Base-by-base conservation (phyloP, 129 eudicot species). In the Mikania micrantha region DNA sequence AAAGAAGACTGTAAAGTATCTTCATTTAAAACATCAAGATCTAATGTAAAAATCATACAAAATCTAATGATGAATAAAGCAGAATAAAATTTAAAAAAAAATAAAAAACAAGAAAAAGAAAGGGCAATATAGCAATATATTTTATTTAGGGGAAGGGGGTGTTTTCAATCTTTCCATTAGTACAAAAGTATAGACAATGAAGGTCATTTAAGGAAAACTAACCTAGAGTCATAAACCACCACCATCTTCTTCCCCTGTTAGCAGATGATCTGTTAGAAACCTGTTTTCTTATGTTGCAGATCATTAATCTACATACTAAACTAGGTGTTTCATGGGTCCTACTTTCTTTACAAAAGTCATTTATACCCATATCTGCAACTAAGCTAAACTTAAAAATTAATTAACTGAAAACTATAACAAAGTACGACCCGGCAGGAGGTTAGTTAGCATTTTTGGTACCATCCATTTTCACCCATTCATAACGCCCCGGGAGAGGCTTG, bases 401-500 rank as follows among this genome's bases (percentile, higher is more conserved):
- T 58, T 24, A 78, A 68, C 50, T 25, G 47, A 64, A 34, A 71
- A 27, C 28, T 38, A 56, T 20, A 60, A 60, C 36, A 41, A 36
- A 54, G 34, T 66, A 17, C 27, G 15, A 10, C 66, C 63, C 63
- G 66, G 38, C 60, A 12, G 22, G 9, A 36, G 62, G 52, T 63
- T 58, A 58, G 4, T 58, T 60, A 32, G 39, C 16, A 28, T 60
- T 34, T 59, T 70, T 75, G 50, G 71, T 76, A 7, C 64, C 77
- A 54, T 82, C 76, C 71, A 82, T 24, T 66, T 79, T 85, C 73
- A 64, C 79, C 91, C 91, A 85, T 62, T 79, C 76, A 49, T 47
- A 85, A 17, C 85, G 85, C 63, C 91, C 87, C 0, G 81, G 81
- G n/a, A 85, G 85, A 16, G 91, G 91, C 56, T 79, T 79, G 29